phyloP scores from a whole-genome alignment of 257 asterid genomes.

The Petunia secreta region DNA sequence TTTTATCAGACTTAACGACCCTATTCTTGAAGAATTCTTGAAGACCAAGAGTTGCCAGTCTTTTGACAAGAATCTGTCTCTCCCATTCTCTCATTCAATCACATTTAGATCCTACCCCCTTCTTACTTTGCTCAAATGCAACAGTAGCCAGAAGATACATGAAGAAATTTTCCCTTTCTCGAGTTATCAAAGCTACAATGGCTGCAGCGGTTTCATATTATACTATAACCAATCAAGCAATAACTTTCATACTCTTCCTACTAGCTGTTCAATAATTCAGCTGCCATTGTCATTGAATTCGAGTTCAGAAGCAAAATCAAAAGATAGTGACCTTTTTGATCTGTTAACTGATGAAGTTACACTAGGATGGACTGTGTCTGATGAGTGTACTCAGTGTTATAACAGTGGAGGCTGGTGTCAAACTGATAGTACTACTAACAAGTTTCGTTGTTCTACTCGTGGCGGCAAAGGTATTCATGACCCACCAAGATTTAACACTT shows the following conservation, averaged over 20 bases:
- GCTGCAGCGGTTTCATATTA: neutral
- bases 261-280: constrained; percentile 20
- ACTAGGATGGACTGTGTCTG: constrained; percentile 21
- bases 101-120: neutral
- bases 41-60: neutral
- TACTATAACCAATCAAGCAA: neutral
- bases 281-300: constrained; percentile 2
- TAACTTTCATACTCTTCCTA: too few species aligned
- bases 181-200: neutral
- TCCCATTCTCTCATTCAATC: constrained; percentile 17
- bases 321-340: neutral
- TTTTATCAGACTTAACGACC: constrained; percentile 2
- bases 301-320: neutral
- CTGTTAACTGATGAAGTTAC: neutral
- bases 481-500: too few species aligned
- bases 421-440: neutral
- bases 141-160: neutral
- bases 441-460: neutral
- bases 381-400: constrained; percentile 12
- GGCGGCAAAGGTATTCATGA: neutral
- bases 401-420: constrained; percentile 16
- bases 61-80: neutral
- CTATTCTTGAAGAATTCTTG: constrained; percentile 15
- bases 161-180: neutral
- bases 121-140: neutral